Evolutionary conservation across 1,284 basidiomycete genomes (phyloP), one percentile per base, ranked within the genome.

Genomic region (Ganoderma resinaceum): DNA sequence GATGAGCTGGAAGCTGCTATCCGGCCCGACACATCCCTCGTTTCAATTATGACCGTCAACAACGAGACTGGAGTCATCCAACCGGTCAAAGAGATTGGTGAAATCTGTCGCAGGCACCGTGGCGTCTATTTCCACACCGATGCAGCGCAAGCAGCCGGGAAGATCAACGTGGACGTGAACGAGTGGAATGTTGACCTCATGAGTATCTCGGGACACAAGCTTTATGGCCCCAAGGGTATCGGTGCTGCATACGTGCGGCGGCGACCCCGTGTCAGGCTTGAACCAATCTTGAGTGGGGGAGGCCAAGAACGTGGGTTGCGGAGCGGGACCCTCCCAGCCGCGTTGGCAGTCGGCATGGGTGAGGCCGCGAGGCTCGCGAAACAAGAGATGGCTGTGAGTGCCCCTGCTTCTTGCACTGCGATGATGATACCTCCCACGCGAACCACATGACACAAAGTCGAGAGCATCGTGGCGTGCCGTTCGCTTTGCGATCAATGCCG

Each of bases 51-150:
- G 98, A 90, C 95, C 3, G 97, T 99, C 71, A 99, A 99, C 85
- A 99, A 99, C 82, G 98, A 99, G 84, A 99, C 97, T 8, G 98
- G 98, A 61, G 97, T 99, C 70, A 98, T 99, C 71, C 98, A 99
- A 79, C 98, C 98, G 1, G 88, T 99, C 71, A 94, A 94, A 79
- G 96, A 99, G 80, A 99, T 99, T 73, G 97, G 97, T 31, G 87
- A 89, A 5, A 87, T 98, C 37, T 80, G 95, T 62, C 89, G 91
- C 78, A 90, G 94, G 80, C 88, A 95, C 79, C 90, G 96, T 76
- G 94, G 95, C 14, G 88, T 98, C 18, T 93, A 96, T 81, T 93
- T 99, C 86, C 98, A 99, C 83, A 97, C 98, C 29, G 98, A 99
- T 80, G 97, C 95, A 23, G 98, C 98, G 0, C 98, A 99, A 81